Conservation (phyloP, 2,329 filamentous ascomycete genomes). For the Dothideomycetes sp. region DNA sequence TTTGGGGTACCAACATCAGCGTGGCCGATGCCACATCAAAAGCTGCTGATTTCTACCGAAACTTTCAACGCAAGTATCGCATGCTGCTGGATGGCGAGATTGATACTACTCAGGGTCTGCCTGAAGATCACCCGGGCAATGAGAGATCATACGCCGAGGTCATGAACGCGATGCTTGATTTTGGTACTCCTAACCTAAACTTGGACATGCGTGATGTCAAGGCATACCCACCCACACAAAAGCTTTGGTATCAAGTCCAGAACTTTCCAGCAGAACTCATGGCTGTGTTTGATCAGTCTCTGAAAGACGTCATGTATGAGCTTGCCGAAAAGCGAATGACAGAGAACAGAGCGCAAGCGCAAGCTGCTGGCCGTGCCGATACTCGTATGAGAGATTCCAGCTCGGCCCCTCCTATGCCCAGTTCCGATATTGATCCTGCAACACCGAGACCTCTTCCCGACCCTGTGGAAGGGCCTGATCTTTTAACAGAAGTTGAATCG, state of each 20-base stretch:
- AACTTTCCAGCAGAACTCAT: constrained; percentile 94
- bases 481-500: constrained; percentile 64
- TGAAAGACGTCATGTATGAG: constrained; percentile 90
- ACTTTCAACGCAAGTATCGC: constrained; percentile 88
- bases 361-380: constrained; percentile 27
- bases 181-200: constrained; percentile 76
- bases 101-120: constrained; percentile 57
- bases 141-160: constrained; percentile 75
- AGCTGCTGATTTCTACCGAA: constrained; percentile 86
- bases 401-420: constrained; percentile 67
- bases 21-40: constrained; percentile 77
- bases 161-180: constrained; percentile 79
- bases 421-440: constrained; percentile 46
- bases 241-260: constrained; percentile 91
- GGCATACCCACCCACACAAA: constrained; percentile 81
- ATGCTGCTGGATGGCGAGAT: constrained; percentile 81
- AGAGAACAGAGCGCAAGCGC: constrained; percentile 48
- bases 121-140: constrained; percentile 56
- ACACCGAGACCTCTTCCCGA: constrained; percentile 25
- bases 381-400: constrained; percentile 38
- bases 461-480: constrained; percentile 51
- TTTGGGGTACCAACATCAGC: constrained; percentile 97
- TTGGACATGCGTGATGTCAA: constrained; percentile 83
- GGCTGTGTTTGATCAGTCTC: constrained; percentile 86
- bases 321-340: constrained; percentile 71